Evolutionary conservation across 257 asterid genomes (phyloP), one percentile per base, ranked within the genome.

Genomic region (Capsicum chinense): DNA sequence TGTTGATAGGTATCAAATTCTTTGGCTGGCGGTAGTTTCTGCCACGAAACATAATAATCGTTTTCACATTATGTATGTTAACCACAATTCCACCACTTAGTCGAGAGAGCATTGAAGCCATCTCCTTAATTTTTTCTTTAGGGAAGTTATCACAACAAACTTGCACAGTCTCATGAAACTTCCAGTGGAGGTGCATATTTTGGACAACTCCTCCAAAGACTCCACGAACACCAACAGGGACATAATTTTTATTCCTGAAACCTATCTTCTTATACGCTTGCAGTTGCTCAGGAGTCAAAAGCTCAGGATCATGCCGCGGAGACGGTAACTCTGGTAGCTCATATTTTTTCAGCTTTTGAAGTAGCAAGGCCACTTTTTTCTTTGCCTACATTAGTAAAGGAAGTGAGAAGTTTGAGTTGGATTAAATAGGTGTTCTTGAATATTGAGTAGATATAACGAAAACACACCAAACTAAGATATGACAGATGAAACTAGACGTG

Each of bases 171-270:
- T 97, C 98, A 4, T 97, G 99, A 90, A 97, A 97, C 93, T 97
- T 97, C 99, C 99, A 95, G 82, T 97, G 99, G 80, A 97, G 93
- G 86, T 97, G 99, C 98, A 97, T 97, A 84, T 97, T 97, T 86
- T 95, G 99, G 64, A 97, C 98, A 70, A 97, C 99, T 21, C 98
- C 99, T 69, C 98, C 99, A 86, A 97, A 95, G 85, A 97, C 99
- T 80, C 99, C 98, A 66, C 99, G 97, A 68, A 97, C 98, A 86
- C 99, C 99, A 80, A 97, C 99, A 16, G 98, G 99, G 13, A 91
- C 98, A 80, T 97, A 95, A 82, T 97, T 97, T 85, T 89, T 95
- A 47, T 97, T 97, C 88, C 90, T 93, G 90, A 92, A 97, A 37
- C 99, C 99, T 58, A 93, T 94, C 86, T 97, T 97, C 89, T 93